Evolutionary conservation across 148 eudicot genomes (phyloP).

Genomic region (Euryodendron excelsum): DNA sequence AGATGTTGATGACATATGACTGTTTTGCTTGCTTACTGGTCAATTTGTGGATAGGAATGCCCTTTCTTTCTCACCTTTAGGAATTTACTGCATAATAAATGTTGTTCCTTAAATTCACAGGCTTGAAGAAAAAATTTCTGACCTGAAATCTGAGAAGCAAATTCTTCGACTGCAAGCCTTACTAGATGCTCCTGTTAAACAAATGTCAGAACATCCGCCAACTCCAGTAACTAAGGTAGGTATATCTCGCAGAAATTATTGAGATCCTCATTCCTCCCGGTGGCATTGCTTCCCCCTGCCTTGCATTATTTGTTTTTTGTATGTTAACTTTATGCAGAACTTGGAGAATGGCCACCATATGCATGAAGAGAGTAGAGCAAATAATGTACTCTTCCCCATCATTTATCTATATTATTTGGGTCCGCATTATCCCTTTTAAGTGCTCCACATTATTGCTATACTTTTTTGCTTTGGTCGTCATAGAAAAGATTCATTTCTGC

Average conservation of each 20-base stretch:
- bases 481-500: slow-evolving; percentile 10
- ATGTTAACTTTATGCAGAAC: slow-evolving; percentile 40
- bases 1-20: not conserved
- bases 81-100: not conserved
- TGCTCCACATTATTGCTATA: not conserved
- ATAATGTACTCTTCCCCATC: slow-evolving; percentile 20
- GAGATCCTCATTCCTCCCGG: not conserved
- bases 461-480: not conserved
- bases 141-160: slow-evolving; percentile 80
- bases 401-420: not conserved
- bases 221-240: slow-evolving; percentile 46
- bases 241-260: slow-evolving; percentile 5
- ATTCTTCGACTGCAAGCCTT: slow-evolving; percentile 77
- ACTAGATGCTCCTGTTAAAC: slow-evolving; percentile 37
- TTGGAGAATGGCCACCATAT: slow-evolving; percentile 65
- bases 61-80: not conserved
- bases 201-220: slow-evolving; percentile 42
- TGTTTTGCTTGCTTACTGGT: slow-evolving; percentile 3
- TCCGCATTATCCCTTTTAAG: not conserved
- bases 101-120: slow-evolving; percentile 27
- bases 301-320: not conserved
- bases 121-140: slow-evolving; percentile 81
- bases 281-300: not conserved
- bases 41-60: not conserved
- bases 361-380: slow-evolving; percentile 41